Base-by-base conservation (phyloP, 23 red algal species). In the Gracilaria gracilis region DNA sequence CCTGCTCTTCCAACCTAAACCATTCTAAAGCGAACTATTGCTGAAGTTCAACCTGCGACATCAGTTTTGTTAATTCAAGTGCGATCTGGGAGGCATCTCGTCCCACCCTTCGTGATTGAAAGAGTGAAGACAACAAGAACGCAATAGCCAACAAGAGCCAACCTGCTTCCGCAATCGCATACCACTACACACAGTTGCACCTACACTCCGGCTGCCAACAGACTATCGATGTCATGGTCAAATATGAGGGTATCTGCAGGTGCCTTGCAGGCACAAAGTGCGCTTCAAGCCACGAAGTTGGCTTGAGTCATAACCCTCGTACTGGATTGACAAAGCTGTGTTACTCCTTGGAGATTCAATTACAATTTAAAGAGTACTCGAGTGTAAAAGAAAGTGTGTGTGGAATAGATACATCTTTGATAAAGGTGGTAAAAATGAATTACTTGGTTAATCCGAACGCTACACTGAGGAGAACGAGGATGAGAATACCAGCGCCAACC, bases 401-500 rank as follows among this genome's bases (percentile, higher is more conserved):
- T 15, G 51, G 51, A 55, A 55, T 55, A 55, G 19, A 55, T 55
- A 55, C 51, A 55, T 55, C 51, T 19, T 55, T 55, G 7, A 2
- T 17, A 20, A 55, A 55, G 16, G 16, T 55, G 51, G 36, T 21
- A 51, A 36, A 11, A 61, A 82, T 9, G 54, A 81, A 55, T 82
- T 40, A 92, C 29, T 65, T 65, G 46, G 64, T 82, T 28, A 84
- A 55, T 31, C 89, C 89, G 53, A 84, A 92, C 3, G 40, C 79
- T 25, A 88, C 58, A 16, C 57, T 80, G 72, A 94, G 74, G 15
- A 94, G 49, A 54, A 86, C 88, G 29, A 96, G 62, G 31, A 87
- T 47, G 57, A 86, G 61, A 28, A 96, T 81, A 32, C 87, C 95
- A 39, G 79, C 86, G 16, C 85, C 61, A 17, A 96, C 48, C 73